Evolutionary conservation across 768 basidiomycete genomes (phyloP).

Genomic region (Rhodotorula sphaerocarpa): DNA sequence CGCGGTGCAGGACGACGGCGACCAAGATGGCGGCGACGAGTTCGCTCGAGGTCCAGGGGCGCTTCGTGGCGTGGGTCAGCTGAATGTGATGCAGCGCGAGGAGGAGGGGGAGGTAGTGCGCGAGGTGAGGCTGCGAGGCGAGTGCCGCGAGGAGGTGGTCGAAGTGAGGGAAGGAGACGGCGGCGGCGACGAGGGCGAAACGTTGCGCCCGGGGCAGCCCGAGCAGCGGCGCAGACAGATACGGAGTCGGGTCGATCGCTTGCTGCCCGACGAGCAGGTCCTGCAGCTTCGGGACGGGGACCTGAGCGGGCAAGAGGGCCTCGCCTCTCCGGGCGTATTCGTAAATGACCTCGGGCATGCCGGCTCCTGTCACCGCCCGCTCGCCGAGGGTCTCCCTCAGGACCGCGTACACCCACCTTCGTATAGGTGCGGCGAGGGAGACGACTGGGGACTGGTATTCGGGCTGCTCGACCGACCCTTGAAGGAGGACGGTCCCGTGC

Average conservation of each 20-base stretch:
- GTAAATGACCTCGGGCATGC: not conserved
- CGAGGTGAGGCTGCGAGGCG: not conserved
- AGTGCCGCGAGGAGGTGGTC: not conserved
- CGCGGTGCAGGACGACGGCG: conserved; percentile 7
- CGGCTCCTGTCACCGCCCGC: not conserved
- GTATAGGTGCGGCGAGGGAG: conserved; percentile 7
- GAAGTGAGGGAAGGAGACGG: not conserved
- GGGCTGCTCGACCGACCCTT: conserved; percentile 11
- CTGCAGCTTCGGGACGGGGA: conserved; percentile 1
- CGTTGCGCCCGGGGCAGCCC: not conserved
- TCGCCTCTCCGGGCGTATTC: conserved; percentile 18
- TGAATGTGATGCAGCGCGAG: not conserved
- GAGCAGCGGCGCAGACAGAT: not conserved
- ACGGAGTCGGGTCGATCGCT: not conserved
- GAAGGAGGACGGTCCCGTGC: conserved; percentile 13
- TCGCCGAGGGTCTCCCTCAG: conserved; percentile 7
- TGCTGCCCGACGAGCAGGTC: not conserved
- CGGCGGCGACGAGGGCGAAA: not conserved
- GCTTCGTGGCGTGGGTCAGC: not conserved
- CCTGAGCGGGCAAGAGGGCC: conserved; percentile 1
- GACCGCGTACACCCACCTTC: conserved; percentile 22
- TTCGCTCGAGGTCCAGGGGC: conserved; percentile 4
- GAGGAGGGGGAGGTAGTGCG: not conserved
- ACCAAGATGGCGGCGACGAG: conserved; percentile 9
- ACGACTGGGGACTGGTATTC: conserved; percentile 11